Evolutionary conservation across 306 rosid genomes (phyloP).

Genomic region (Ziziphus jujuba): DNA sequence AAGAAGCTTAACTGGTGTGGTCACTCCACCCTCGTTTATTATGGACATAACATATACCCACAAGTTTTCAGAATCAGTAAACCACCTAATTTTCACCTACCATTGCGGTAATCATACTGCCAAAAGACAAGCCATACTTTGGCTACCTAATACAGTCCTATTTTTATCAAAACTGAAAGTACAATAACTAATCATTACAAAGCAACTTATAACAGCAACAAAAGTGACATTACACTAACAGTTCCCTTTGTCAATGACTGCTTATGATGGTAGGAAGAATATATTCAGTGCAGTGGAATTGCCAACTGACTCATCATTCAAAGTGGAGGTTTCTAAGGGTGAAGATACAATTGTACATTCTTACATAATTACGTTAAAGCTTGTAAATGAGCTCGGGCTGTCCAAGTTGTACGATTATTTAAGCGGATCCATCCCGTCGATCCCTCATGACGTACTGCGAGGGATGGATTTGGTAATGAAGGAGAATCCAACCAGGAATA

Average conservation of each 20-base stretch:
- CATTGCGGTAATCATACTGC: no score
- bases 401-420: slow-evolving; percentile 57
- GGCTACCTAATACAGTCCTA: no score
- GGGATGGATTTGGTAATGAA: slow-evolving; percentile 75
- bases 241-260: slow-evolving; percentile 57
- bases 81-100: no score
- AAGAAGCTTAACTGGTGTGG: no score
- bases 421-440: slow-evolving; percentile 27
- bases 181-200: no score
- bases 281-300: slow-evolving; percentile 59
- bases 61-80: no score
- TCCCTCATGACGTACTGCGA: slow-evolving; percentile 73
- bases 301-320: slow-evolving; percentile 54
- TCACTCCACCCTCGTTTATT: no score
- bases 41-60: no score
- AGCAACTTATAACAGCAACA: no score
- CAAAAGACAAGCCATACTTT: no score
- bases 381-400: slow-evolving; percentile 46
- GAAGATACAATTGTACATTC: slow-evolving; percentile 45
- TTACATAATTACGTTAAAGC: slow-evolving; percentile 46
- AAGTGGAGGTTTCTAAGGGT: slow-evolving; percentile 48
- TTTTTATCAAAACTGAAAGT: no score
- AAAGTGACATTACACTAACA: no score
- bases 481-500: slow-evolving; percentile 58
- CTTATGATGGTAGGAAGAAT: slow-evolving; percentile 66